Evolutionary conservation across 495 filamentous ascomycete species (phyloP).

Genomic region (Tuber borchii): DNA sequence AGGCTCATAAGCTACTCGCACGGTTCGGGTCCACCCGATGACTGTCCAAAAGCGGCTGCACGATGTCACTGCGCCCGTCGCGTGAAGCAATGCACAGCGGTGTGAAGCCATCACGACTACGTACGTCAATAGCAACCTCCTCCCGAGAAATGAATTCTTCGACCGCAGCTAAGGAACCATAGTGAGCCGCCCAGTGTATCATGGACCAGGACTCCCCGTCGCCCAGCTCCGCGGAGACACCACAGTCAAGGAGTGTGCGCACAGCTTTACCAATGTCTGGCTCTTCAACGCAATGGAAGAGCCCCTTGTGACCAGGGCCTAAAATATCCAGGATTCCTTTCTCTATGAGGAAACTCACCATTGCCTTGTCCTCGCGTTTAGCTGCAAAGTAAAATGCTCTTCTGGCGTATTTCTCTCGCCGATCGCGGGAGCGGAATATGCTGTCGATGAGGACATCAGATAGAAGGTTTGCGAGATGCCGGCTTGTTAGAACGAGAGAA

Average conservation of each 20-base stretch:
- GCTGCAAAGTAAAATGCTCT: slow-evolving; percentile 18
- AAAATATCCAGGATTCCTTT: slow-evolving; percentile 14
- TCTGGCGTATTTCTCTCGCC: slow-evolving; percentile 7
- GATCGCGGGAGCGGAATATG: neutral
- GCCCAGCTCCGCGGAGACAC: neutral
- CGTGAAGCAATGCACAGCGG: neutral
- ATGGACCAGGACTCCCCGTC: neutral
- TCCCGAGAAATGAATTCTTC: neutral
- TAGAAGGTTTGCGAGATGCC: slow-evolving; percentile 16
- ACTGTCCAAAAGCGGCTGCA: neutral
- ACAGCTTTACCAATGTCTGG: neutral
- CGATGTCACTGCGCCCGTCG: neutral
- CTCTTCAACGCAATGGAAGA: neutral
- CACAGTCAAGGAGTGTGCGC: neutral
- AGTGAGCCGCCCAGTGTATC: neutral
- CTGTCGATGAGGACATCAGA: slow-evolving; percentile 17
- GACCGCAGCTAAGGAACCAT: neutral
- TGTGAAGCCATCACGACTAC: neutral
- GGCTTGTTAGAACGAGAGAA: slow-evolving; percentile 18
- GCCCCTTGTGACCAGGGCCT: neutral
- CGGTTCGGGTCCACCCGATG: neutral
- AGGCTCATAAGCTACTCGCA: neutral
- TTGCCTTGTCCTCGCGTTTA: slow-evolving; percentile 10
- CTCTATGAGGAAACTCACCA: slow-evolving; percentile 26
- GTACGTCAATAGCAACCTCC: neutral